phyloP scores from a whole-genome alignment of 345 rosid genomes.

The Citrus medica region DNA sequence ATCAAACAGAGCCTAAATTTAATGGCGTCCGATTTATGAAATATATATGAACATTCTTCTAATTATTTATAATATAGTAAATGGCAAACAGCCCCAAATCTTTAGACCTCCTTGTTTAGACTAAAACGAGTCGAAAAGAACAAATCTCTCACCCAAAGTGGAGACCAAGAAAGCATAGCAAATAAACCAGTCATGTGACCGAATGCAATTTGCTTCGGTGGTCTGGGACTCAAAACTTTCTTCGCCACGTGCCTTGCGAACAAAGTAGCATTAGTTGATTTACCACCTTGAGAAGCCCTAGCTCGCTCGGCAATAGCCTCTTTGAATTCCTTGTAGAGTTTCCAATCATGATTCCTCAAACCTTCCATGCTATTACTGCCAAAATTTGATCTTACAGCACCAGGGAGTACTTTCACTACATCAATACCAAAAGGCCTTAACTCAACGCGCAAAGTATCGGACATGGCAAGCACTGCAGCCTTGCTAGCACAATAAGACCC shows the following conservation, averaged over 20 bases:
- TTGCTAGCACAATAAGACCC: slow-evolving; percentile 67
- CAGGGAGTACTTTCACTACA: slow-evolving; percentile 48
- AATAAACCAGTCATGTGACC: slow-evolving; percentile 64
- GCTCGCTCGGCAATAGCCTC: slow-evolving; percentile 54
- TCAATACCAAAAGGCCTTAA: slow-evolving; percentile 52
- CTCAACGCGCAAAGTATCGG: slow-evolving; percentile 48
- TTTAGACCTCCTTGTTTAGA: slow-evolving; percentile 29
- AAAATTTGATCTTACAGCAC: slow-evolving; percentile 52
- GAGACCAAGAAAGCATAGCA: slow-evolving; percentile 51
- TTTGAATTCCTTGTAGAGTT: slow-evolving; percentile 45
- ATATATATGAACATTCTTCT: neutral
- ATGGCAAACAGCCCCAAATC: neutral
- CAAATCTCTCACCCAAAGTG: slow-evolving; percentile 56
- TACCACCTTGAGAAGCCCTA: slow-evolving; percentile 43
- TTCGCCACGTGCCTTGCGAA: slow-evolving; percentile 57
- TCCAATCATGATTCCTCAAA: slow-evolving; percentile 42
- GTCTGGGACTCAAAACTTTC: slow-evolving; percentile 48
- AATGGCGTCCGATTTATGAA: neutral
- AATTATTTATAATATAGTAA: no score
- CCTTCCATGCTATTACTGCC: slow-evolving; percentile 35
- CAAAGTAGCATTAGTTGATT: slow-evolving; percentile 36
- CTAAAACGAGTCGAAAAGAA: slow-evolving; percentile 45
- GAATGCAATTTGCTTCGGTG: slow-evolving; percentile 48
- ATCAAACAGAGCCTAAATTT: no score
- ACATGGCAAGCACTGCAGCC: slow-evolving; percentile 58